phyloP scores from a whole-genome alignment of 2,329 filamentous ascomycete genomes.

The Fragosphaeria purpurea region DNA sequence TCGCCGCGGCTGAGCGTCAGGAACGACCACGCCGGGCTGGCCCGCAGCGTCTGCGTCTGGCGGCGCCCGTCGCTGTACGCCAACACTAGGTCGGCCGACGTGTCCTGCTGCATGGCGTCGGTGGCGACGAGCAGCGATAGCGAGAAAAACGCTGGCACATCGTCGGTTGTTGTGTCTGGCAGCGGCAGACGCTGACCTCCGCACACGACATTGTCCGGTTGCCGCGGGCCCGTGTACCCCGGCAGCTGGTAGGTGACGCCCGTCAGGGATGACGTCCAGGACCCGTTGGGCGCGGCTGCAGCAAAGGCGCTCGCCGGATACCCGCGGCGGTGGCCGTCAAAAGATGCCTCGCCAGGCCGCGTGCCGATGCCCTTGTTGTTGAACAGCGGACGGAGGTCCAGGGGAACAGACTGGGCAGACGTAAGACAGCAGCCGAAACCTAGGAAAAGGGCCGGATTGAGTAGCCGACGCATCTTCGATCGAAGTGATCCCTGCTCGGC shows the following conservation, averaged over 20 bases:
- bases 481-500: no score
- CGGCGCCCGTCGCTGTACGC: slow-evolving; percentile 25
- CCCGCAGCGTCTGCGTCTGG: neutral
- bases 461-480: no score
- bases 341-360: slow-evolving; percentile 33
- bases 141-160: slow-evolving; percentile 2
- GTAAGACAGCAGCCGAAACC: no score
- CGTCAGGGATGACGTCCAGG: slow-evolving; percentile 17
- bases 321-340: slow-evolving; percentile 31
- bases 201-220: slow-evolving; percentile 33
- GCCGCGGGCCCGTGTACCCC: slow-evolving; percentile 24
- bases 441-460: no score
- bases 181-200: slow-evolving; percentile 22
- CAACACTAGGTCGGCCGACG: slow-evolving; percentile 31
- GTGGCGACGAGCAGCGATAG: slow-evolving; percentile 16
- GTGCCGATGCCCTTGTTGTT: slow-evolving; percentile 39
- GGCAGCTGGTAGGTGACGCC: slow-evolving; percentile 33
- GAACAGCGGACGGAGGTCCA: slow-evolving; percentile 26
- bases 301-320: slow-evolving; percentile 22
- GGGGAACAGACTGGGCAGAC: slow-evolving; percentile 14
- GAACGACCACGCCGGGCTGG: slow-evolving; percentile 2
- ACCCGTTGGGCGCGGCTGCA: neutral
- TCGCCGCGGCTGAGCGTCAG: slow-evolving; percentile 28
- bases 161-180: neutral
- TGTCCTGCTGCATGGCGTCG: slow-evolving; percentile 27